A percentile compares a stretch with the other conserved stretches of the same genome.
Conservation (phyloP, 2,329 filamentous ascomycete genomes). For the Macrophomina phaseolina region DNA sequence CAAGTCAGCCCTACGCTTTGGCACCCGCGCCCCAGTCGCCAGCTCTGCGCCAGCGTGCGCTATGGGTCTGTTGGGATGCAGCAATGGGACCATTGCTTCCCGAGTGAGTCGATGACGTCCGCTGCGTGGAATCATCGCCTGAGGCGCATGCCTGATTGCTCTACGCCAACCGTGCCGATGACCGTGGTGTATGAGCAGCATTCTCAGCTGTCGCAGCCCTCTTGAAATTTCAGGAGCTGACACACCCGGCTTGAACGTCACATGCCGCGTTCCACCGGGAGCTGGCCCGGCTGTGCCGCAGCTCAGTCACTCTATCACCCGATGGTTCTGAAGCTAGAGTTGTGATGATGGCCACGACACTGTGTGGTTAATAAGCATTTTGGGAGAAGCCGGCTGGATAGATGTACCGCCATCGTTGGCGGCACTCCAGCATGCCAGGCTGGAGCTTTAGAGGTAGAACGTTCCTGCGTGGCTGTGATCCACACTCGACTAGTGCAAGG, state of each 20-base stretch:
- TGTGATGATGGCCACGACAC: neutral
- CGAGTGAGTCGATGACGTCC: neutral
- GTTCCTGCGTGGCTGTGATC: too few relatives aligned
- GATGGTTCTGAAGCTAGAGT: neutral
- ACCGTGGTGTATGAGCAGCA: neutral
- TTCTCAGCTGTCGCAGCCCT: neutral
- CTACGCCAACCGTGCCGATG: neutral
- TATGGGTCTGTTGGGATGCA: slow-evolving; percentile 13
- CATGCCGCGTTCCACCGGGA: slow-evolving; percentile 9
- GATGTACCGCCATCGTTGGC: too few relatives aligned
- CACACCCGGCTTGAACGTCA: neutral
- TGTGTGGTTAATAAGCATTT: too few relatives aligned
- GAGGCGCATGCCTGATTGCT: neutral
- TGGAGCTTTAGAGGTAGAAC: too few relatives aligned
- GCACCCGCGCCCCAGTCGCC: neutral
- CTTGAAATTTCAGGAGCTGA: slow-evolving; percentile 5
- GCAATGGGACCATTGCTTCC: neutral
- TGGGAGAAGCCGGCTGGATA: too few relatives aligned
- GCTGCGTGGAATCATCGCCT: neutral
- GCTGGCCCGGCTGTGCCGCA: neutral
- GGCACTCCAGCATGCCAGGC: too few relatives aligned
- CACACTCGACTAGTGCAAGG: too few relatives aligned
- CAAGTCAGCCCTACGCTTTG: neutral
- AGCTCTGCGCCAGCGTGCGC: neutral
- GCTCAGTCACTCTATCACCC: neutral